These are phyloP conservation scores for Fusarium nematophilum DNA, from an alignment of 2,329 filamentous ascomycete species.

Conservation along the genomic window DNA sequence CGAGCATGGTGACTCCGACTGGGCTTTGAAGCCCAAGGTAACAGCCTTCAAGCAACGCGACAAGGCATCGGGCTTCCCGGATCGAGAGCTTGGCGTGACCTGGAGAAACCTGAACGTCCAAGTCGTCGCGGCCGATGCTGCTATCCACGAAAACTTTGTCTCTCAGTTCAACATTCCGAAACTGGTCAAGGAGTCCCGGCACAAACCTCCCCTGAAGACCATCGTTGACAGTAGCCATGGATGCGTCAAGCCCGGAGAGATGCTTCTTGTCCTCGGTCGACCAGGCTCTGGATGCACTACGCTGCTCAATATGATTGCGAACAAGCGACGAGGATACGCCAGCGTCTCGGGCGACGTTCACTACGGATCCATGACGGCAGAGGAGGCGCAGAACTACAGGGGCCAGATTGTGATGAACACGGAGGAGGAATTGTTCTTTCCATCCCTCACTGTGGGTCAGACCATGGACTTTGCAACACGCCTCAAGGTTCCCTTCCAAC, in stretches of 20 bases:
- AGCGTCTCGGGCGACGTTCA: conserved; percentile 68
- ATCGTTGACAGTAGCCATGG: conserved; percentile 75
- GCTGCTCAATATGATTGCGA: conserved; percentile 75
- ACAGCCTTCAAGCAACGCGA: conserved; percentile 57
- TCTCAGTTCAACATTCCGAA: conserved; percentile 68
- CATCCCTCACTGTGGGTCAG: conserved; percentile 76
- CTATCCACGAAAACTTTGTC: conserved; percentile 73
- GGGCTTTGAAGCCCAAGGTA: conserved; percentile 62
- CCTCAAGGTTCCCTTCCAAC: conserved; percentile 64
- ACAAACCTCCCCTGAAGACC: conserved; percentile 69
- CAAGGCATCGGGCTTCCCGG: conserved; percentile 57
- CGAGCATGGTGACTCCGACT: conserved; percentile 47
- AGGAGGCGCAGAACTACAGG: conserved; percentile 61
- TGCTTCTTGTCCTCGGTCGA: conserved; percentile 76
- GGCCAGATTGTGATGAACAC: conserved; percentile 77
- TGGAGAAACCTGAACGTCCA: conserved; percentile 74
- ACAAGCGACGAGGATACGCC: conserved; percentile 69
- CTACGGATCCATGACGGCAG: conserved; percentile 64
- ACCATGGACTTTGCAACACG: conserved; percentile 77
- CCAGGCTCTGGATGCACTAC: conserved; percentile 79
- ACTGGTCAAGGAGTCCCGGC: conserved; percentile 62
- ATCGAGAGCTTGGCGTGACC: conserved; percentile 69
- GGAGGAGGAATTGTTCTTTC: conserved; percentile 73
- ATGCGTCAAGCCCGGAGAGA: conserved; percentile 78
- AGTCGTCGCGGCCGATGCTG: conserved; percentile 69